Percentiles rank a stretch among this genome's conserved stretches.
phyloP scores from a whole-genome alignment of 371 early-diverging fungal genomes.

The Syncephalis fuscata region DNA sequence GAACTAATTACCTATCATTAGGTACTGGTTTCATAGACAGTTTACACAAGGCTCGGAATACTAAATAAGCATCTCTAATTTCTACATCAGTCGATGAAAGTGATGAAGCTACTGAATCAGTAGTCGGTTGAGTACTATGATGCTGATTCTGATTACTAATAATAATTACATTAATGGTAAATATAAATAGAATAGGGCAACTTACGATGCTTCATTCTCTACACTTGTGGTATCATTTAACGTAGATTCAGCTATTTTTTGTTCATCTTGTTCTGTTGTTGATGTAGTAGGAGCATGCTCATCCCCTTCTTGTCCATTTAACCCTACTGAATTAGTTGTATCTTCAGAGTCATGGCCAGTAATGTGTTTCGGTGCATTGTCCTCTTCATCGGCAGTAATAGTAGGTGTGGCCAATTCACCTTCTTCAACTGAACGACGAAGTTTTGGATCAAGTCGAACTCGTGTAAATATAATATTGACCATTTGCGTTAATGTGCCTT shows the following conservation, averaged over 20 bases:
- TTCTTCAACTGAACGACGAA: neutral
- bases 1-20: conserved; percentile 3
- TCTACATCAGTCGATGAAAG: conserved; percentile 3
- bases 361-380: neutral
- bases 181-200: too few species aligned
- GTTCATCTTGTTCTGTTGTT: too few species aligned
- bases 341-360: neutral
- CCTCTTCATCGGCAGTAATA: neutral
- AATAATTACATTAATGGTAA: too few species aligned
- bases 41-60: conserved; percentile 85
- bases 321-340: neutral
- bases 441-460: conserved; percentile 15
- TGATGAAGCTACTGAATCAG: neutral
- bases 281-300: too few species aligned
- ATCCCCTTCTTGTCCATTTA: neutral
- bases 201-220: too few species aligned
- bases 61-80: conserved; percentile 56
- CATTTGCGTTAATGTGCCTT: conserved; percentile 82
- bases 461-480: conserved; percentile 39
- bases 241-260: too few species aligned
- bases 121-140: too few species aligned
- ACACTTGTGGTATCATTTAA: too few species aligned
- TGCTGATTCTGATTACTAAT: too few species aligned
- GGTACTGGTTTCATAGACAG: conserved; percentile 56
- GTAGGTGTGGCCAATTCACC: too few species aligned